These are phyloP conservation scores for Camelina hispida DNA, from an alignment of 345 rosid genomes.

Conservation along the genomic window DNA sequence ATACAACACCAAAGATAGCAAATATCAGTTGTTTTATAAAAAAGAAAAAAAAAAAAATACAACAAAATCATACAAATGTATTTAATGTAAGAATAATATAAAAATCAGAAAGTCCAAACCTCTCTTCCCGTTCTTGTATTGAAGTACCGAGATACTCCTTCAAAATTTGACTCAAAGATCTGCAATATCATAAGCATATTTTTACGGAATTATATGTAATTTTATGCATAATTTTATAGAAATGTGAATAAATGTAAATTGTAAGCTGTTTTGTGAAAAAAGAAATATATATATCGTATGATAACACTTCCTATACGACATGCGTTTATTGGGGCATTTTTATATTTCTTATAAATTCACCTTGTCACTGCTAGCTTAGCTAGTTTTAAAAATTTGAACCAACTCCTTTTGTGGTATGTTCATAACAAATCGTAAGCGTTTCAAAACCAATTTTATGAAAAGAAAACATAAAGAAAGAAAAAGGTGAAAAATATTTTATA, in stretches of 20 bases:
- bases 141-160: background rate
- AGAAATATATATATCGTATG: too few species aligned
- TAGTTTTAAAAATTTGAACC: background rate
- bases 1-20: background rate
- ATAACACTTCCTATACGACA: background rate
- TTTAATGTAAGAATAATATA: background rate
- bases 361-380: background rate
- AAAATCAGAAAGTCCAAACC: background rate
- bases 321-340: background rate
- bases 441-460: too few species aligned
- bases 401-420: too few species aligned
- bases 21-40: background rate
- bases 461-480: background rate
- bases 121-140: constrained; percentile 12
- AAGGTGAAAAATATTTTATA: too few species aligned
- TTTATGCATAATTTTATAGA: too few species aligned
- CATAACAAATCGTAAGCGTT: background rate
- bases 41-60: background rate
- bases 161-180: background rate
- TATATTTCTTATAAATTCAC: too few species aligned
- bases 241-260: too few species aligned
- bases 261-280: too few species aligned
- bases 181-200: constrained; percentile 12
- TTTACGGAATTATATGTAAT: background rate
- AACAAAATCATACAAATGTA: background rate